These are phyloP conservation scores for Penicillium griseofulvum DNA, from an alignment of 2,329 filamentous ascomycete species.

Conservation along the genomic window DNA sequence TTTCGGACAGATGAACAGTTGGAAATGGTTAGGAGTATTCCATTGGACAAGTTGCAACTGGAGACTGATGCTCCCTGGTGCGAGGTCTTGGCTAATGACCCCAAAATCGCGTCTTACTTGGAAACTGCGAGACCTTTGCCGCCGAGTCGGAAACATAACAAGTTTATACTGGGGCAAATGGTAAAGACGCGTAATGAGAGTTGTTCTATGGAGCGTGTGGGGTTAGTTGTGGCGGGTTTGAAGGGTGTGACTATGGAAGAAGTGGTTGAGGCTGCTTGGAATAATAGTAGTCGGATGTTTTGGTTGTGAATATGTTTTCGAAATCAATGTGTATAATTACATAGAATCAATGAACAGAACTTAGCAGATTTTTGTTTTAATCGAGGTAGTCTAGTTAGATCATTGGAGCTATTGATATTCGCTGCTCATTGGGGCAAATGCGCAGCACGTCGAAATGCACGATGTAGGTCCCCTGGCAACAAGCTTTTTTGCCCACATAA, in stretches of 20 bases:
- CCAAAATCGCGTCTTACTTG: conserved; percentile 45
- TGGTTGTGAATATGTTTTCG: conserved; percentile 2
- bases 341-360: not conserved
- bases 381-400: not conserved
- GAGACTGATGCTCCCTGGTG: conserved; percentile 54
- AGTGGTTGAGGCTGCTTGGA: conserved; percentile 42
- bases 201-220: conserved; percentile 49
- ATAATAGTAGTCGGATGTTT: conserved; percentile 40
- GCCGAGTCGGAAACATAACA: conserved; percentile 50
- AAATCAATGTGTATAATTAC: not conserved
- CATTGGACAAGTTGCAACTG: conserved; percentile 44
- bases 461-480: not conserved
- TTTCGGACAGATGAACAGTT: conserved; percentile 42
- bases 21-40: conserved; percentile 45
- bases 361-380: too few species aligned
- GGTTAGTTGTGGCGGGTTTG: conserved; percentile 49
- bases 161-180: conserved; percentile 48
- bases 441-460: not conserved
- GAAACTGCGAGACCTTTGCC: conserved; percentile 39
- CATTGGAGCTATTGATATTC: not conserved
- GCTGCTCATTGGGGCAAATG: too few species aligned
- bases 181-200: conserved; percentile 52
- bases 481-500: not conserved
- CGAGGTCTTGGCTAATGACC: conserved; percentile 40
- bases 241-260: conserved; percentile 46